Evolutionary conservation across 306 rosid species (phyloP), one percentile per base, ranked within the genome.

Genomic region (Biancaea sappan): DNA sequence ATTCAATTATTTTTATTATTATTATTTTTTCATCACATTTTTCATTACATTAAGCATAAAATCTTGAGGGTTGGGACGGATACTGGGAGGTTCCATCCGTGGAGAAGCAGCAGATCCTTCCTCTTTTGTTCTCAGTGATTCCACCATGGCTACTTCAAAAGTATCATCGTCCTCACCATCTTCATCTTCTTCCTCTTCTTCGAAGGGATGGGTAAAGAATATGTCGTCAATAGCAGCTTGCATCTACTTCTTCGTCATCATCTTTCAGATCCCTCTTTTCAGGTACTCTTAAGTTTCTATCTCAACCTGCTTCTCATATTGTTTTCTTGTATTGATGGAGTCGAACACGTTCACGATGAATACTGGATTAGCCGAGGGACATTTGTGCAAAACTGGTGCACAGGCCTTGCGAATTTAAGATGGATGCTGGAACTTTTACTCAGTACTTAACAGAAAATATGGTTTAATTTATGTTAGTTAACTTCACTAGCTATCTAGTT

Each of bases 221-320:
- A 12, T 92, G 18, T 86, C 93, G 0, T 48, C 88, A 4, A 60
- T 79, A 0, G 89, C 97, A 10, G 72, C 96, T 48, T 85, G 84
- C 74, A 56, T 92, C 90, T 90, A 69, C 81, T 88, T 94, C 78
- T 25, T 92, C 75, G 84, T 94, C 25, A 90, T 92, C 87, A 50
- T 92, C 52, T 88, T 94, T 21, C 97, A 94, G 88, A 82, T 94
- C 87, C 97, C 99, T 69, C 96, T 94, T 59, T 94, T 94, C 92
- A 87, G 99, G 99, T 90, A 69, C 66, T 26, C 46, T 41, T 18
- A n/a, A 12, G 4, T 73, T 40, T 5, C 16, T 6, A 2, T 3
- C 19, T 41, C 44, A 11, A 28, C 31, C 38, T 43, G 10, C 65
- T 28, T 6, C 3, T 21, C 3, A 18, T 34, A 26, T 34, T n/a